Evolutionary conservation across 768 basidiomycete species (phyloP).

Genomic region (Auriscalpium microsporum): DNA sequence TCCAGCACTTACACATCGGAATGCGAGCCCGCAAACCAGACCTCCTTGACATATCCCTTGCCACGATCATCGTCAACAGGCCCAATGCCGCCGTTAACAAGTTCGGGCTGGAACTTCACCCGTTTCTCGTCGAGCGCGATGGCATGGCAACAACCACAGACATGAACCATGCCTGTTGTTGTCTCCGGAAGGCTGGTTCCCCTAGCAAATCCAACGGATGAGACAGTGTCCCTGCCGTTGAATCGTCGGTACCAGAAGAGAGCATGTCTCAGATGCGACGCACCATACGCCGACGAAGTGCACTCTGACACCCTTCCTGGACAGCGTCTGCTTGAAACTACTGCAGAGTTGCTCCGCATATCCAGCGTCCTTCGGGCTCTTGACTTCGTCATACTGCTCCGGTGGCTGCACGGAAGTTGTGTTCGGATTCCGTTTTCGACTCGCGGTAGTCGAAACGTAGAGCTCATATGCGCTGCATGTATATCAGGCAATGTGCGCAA

Average conservation of each 20-base stretch:
- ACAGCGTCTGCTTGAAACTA: too few species aligned
- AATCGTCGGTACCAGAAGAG: neutral
- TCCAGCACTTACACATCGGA: neutral
- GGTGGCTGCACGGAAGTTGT: too few species aligned
- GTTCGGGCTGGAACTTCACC: slow-evolving; percentile 40
- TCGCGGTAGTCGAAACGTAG: neutral
- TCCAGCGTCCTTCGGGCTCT: too few species aligned
- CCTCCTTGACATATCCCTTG: neutral
- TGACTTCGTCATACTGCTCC: too few species aligned
- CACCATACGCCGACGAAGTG: slow-evolving; percentile 40
- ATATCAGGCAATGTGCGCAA: neutral
- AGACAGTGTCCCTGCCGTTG: slow-evolving; percentile 35
- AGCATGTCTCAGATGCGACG: neutral
- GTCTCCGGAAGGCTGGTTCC: slow-evolving; percentile 25
- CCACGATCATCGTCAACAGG: neutral
- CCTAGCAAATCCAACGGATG: slow-evolving; percentile 32
- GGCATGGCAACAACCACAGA: slow-evolving; percentile 33
- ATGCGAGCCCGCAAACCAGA: neutral
- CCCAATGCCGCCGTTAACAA: slow-evolving; percentile 22
- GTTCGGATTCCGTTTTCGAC: too few species aligned
- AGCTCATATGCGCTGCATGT: slow-evolving; percentile 29
- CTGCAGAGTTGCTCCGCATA: too few species aligned
- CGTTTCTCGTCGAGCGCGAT: slow-evolving; percentile 39
- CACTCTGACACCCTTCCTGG: slow-evolving; percentile 17
- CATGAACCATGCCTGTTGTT: slow-evolving; percentile 23